Percentiles rank a stretch among this genome's conserved stretches.
Evolutionary conservation across 1,284 basidiomycete genomes (phyloP).

Genomic region (Coriolopsis trogii): DNA sequence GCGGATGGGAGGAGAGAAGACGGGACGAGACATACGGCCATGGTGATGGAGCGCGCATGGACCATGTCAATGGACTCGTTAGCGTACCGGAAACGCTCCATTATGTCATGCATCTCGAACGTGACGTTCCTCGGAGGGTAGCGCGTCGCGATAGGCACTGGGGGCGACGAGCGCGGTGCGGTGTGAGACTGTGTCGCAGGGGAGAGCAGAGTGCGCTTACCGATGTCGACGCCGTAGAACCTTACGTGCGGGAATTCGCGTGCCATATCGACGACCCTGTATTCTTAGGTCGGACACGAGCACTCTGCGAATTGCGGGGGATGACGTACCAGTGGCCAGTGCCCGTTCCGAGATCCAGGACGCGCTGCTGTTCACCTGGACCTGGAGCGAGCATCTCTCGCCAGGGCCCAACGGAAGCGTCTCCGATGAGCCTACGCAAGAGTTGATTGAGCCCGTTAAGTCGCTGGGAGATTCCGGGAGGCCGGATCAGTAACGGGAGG

Average conservation of each 20-base stretch:
- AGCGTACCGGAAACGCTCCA: constrained; percentile 48
- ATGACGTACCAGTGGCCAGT: constrained; percentile 64
- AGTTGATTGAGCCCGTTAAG: constrained; percentile 50
- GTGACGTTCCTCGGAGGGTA: constrained; percentile 59
- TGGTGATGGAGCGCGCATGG: constrained; percentile 58
- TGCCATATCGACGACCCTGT: constrained; percentile 75
- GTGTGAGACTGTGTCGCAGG: background rate
- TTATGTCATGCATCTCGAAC: constrained; percentile 68
- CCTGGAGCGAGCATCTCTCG: constrained; percentile 46
- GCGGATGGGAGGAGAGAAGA: background rate
- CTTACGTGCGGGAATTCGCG: constrained; percentile 58
- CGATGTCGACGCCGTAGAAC: constrained; percentile 74
- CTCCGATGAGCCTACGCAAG: constrained; percentile 50
- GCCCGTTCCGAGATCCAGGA: constrained; percentile 72
- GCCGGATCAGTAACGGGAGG: constrained; percentile 9
- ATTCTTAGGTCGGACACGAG: background rate
- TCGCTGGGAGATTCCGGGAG: constrained; percentile 43
- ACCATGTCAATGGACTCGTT: constrained; percentile 60
- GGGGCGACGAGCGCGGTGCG: background rate
- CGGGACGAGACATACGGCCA: constrained; percentile 50
- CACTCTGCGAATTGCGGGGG: background rate
- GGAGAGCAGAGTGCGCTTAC: constrained; percentile 39
- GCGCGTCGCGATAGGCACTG: constrained; percentile 70
- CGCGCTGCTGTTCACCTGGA: constrained; percentile 45
- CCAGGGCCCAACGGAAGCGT: constrained; percentile 62